A percentile compares a stretch with the other conserved stretches of the same genome.
phyloP scores from a whole-genome alignment of 257 asterid species.

The Datura wrightii region DNA sequence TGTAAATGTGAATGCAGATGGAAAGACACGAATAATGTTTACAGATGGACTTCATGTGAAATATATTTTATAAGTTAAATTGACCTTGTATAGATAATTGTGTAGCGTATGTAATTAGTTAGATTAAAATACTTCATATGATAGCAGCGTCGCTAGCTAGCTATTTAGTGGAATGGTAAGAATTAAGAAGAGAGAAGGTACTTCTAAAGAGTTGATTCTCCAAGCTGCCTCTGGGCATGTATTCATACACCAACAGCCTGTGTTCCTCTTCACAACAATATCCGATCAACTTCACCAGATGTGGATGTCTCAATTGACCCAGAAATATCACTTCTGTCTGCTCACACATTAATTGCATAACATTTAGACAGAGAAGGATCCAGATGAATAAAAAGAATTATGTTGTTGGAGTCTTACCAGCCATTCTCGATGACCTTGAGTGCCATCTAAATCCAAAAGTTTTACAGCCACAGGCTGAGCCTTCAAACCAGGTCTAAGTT shows the following conservation, averaged over 20 bases:
- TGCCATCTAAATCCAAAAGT: constrained; percentile 83
- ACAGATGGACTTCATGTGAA: background rate
- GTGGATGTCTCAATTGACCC: constrained; percentile 83
- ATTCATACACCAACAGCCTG: constrained; percentile 83
- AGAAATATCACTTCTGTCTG: constrained; percentile 90
- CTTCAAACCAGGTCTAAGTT: constrained; percentile 74
- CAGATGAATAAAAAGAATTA: too few relatives aligned
- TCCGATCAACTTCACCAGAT: constrained; percentile 93
- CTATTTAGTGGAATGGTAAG: background rate
- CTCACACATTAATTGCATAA: background rate
- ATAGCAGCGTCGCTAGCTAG: background rate
- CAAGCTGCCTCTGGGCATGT: constrained; percentile 95
- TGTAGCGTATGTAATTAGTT: background rate
- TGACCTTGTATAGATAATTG: background rate
- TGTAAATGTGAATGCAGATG: background rate
- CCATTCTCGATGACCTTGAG: constrained; percentile 96
- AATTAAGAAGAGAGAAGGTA: constrained; percentile 39
- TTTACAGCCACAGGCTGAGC: constrained; percentile 98
- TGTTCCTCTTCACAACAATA: constrained; percentile 95
- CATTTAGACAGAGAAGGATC: too few relatives aligned
- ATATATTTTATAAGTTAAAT: too few relatives aligned
- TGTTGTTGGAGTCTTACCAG: constrained; percentile 53
- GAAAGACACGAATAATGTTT: background rate
- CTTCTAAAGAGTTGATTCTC: constrained; percentile 96
- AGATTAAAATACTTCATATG: background rate